Base-by-base conservation (phyloP, 176 grass and related monocot species). In the Musa acuminata region DNA sequence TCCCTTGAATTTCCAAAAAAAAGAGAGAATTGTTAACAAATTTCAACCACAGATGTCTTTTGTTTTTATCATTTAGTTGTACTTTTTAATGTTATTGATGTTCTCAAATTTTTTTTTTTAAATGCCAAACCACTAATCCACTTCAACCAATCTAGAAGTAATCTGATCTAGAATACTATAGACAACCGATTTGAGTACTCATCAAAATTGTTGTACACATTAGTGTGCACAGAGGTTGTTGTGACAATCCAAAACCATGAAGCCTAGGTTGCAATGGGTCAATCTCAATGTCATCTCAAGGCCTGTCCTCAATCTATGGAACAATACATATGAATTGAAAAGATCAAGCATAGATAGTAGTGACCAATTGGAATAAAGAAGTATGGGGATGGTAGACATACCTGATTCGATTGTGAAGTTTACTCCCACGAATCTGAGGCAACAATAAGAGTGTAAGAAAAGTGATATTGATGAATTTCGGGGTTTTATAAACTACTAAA, bases 341-440 rank as follows among this genome's bases (percentile, higher is more conserved):
- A 29, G 2, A 29, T 69, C 48, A 11, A 71, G 13, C 29, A 20
- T 49, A 71, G 27, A 52, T 51, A 13, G 19, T 51, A n/a, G 51
- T 19, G n/a, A 52, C 1, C 11, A 51, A 71, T 9, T 51, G 2
- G 48, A 49, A 71, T 11, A 51, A 43, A 43, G 35, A 43, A 49
- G 1, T 49, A 22, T 49, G 6, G 19, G 11, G 13, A 23, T 26
- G 55, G 11, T 48, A 35, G 77, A 16, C 12, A 76, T 82, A 89
- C 91, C 91, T 93, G 77, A 85, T 63, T 85, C 80, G 52, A 71
- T 83, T 89, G 71, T 79, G 84, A 82, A 93, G 87, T 87, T 87
- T 90, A 80, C 80, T 81, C 60, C 77, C 85, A 70, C 85, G 91
- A 67, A 93, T 82, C 91, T 93, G 78, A 58, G 50, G 21, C 17